These are phyloP conservation scores for Pyrrhoderma noxium DNA, from an alignment of 1,284 basidiomycete species.

Conservation along the genomic window DNA sequence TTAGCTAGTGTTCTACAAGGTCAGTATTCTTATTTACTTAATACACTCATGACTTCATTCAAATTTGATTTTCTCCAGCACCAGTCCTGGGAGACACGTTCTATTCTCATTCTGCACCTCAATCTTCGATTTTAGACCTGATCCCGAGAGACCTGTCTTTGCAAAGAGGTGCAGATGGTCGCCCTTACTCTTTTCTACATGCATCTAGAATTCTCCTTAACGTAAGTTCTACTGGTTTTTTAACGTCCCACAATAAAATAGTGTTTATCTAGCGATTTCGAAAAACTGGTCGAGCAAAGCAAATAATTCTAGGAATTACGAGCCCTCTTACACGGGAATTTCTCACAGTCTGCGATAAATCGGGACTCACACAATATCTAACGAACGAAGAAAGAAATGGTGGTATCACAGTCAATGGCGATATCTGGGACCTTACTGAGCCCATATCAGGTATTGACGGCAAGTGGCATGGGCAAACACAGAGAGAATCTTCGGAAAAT, in stretches of 20 bases:
- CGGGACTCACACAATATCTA: constrained; percentile 7
- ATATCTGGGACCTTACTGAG: neutral
- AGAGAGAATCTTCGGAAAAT: too few relatives aligned
- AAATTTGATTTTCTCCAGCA: constrained; percentile 31
- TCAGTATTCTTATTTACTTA: constrained; percentile 22
- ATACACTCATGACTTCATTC: constrained; percentile 1
- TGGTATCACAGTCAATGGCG: constrained; percentile 11
- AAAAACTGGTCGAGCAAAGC: constrained; percentile 36
- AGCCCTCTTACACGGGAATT: constrained; percentile 51
- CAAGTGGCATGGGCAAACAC: constrained; percentile 3
- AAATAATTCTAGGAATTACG: constrained; percentile 40
- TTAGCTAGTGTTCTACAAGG: constrained; percentile 44
- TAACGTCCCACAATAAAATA: neutral
- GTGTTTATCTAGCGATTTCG: constrained; percentile 37
- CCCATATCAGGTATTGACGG: constrained; percentile 13
- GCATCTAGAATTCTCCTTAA: constrained; percentile 47
- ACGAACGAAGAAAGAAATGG: constrained; percentile 4
- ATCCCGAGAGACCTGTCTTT: constrained; percentile 30
- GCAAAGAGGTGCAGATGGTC: too few relatives aligned
- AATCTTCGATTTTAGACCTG: constrained; percentile 27
- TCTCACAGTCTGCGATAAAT: constrained; percentile 34
- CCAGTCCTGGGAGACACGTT: constrained; percentile 57
- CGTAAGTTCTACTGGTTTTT: constrained; percentile 31
- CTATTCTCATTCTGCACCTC: constrained; percentile 34
- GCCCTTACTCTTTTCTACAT: constrained; percentile 48